These are phyloP conservation scores for Eimeria brunetti DNA, from an alignment of 169 alveolate genomes.

Conservation along the genomic window DNA sequence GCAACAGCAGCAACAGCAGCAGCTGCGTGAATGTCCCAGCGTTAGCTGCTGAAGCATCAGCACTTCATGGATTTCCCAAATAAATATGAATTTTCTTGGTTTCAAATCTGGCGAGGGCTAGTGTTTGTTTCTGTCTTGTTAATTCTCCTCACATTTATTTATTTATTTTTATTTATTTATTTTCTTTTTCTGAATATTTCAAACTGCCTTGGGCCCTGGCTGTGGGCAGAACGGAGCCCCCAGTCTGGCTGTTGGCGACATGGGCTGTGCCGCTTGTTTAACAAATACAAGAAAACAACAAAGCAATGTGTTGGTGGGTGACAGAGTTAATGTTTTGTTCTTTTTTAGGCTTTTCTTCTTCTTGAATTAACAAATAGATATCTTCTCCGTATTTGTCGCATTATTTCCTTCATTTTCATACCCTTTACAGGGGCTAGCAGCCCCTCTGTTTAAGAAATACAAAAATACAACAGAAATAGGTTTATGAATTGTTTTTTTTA, in stretches of 20 bases:
- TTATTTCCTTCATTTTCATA: background rate
- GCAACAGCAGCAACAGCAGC: background rate
- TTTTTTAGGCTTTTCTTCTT: background rate
- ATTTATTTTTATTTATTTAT: no score
- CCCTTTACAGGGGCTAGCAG: no score
- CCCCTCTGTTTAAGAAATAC: no score
- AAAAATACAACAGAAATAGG: no score
- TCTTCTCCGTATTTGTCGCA: background rate
- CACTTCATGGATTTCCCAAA: no score
- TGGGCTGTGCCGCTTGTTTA: slow-evolving; percentile 10
- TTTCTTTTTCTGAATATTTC: no score
- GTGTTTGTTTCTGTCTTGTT: no score
- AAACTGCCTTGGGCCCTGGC: slow-evolving; percentile 19
- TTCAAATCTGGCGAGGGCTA: no score
- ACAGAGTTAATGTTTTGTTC: background rate
- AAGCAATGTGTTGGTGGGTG: background rate
- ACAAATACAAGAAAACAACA: background rate
- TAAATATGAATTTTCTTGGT: no score
- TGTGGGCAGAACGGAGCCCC: slow-evolving; percentile 23
- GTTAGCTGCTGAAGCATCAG: no score
- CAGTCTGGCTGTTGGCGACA: slow-evolving; percentile 14
- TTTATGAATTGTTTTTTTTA: no score
- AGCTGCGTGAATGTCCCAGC: no score
- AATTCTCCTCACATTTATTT: background rate
- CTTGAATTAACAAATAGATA: background rate